Percentiles rank a stretch among this genome's conserved stretches.
phyloP scores from a whole-genome alignment of 768 basidiomycete genomes.

The Mycena rosella region DNA sequence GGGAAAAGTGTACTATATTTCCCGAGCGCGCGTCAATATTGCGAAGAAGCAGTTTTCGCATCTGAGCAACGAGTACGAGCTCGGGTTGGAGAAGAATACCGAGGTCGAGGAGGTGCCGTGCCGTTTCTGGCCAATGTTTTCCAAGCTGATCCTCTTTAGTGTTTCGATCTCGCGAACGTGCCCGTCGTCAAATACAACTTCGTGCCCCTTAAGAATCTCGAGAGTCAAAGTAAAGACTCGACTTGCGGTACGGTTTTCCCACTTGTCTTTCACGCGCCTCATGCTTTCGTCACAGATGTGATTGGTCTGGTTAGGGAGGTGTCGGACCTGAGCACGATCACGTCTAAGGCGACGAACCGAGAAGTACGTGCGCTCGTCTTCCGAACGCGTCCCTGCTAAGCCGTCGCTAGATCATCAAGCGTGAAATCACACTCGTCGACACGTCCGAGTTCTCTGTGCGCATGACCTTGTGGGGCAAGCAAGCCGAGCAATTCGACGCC shows the following conservation, averaged over 20 bases:
- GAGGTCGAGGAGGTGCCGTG: conserved; percentile 83
- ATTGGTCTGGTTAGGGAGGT: conserved; percentile 89
- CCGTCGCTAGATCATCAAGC: conserved; percentile 77
- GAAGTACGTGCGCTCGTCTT: conserved; percentile 56
- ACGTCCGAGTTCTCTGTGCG: conserved; percentile 81
- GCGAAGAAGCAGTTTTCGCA: conserved; percentile 98
- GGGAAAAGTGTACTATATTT: conserved; percentile 92
- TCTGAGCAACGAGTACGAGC: conserved; percentile 92
- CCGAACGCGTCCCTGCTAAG: conserved; percentile 12
- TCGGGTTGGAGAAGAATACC: conserved; percentile 85
- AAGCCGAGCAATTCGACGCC: conserved; percentile 84
- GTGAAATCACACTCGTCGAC: conserved; percentile 92
- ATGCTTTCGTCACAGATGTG: conserved; percentile 70
- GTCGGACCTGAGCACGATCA: conserved; percentile 75
- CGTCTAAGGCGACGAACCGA: conserved; percentile 79
- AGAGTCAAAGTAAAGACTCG: conserved; percentile 80
- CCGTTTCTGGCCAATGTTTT: conserved; percentile 4
- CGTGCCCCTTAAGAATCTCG: conserved; percentile 71
- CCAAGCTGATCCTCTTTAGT: conserved; percentile 60
- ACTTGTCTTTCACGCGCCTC: conserved; percentile 24
- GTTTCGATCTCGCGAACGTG: conserved; percentile 79
- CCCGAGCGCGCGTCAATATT: conserved; percentile 91
- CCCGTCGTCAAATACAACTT: conserved; percentile 92
- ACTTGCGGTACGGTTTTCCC: conserved; percentile 76
- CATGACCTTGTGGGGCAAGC: conserved; percentile 95